Conservation (phyloP, 768 basidiomycete species). For the Mycena rebaudengoi region DNA sequence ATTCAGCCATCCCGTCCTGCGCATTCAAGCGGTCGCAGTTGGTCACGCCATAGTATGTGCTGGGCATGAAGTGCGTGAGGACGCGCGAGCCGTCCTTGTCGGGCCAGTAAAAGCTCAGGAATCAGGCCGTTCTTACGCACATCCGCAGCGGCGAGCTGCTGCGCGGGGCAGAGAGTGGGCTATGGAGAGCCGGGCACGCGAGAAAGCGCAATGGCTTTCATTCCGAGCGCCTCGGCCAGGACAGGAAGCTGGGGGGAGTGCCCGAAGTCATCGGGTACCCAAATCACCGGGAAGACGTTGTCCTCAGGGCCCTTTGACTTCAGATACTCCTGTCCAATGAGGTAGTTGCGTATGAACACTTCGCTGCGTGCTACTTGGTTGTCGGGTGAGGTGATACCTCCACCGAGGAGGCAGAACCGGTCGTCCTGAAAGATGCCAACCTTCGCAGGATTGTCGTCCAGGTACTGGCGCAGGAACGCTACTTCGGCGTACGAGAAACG, state of each 20-base stretch:
- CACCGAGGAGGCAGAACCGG: slow-evolving; percentile 4
- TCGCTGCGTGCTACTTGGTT: slow-evolving; percentile 8
- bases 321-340: not conserved
- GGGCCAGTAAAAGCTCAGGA: not conserved
- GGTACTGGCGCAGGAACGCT: not conserved
- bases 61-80: slow-evolving; percentile 1
- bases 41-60: not conserved
- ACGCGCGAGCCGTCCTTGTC: not conserved
- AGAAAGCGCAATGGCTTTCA: slow-evolving; percentile 11
- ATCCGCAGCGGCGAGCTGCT: not conserved
- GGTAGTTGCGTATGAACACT: slow-evolving; percentile 12
- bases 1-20: not conserved
- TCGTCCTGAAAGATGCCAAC: not conserved
- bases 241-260: slow-evolving; percentile 10
- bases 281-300: slow-evolving; percentile 1
- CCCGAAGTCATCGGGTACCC: slow-evolving; percentile 7
- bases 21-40: not conserved
- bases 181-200: slow-evolving; percentile 5
- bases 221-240: slow-evolving; percentile 5
- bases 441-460: not conserved
- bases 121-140: not conserved
- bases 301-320: not conserved
- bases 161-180: not conserved
- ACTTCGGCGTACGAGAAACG: not conserved
- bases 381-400: slow-evolving; percentile 6